Evolutionary conservation across 2,329 filamentous ascomycete species (phyloP).

Genomic region (Diaporthe sp.): DNA sequence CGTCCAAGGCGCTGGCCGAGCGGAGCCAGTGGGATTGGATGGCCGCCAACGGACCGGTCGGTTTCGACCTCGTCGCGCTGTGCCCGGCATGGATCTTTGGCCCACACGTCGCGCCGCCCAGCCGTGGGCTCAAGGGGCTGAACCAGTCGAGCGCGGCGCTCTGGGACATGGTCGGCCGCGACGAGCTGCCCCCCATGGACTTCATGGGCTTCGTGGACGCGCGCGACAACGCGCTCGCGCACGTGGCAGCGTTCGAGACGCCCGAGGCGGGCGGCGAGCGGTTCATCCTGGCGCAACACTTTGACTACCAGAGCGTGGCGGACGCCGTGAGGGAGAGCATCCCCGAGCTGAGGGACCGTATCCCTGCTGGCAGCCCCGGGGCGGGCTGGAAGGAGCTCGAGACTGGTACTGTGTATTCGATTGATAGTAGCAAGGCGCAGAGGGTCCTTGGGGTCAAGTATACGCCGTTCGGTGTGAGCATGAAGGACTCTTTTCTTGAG

Average conservation of each 20-base stretch:
- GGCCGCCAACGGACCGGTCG: constrained; percentile 46
- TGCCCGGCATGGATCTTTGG: constrained; percentile 61
- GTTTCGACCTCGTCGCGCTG: constrained; percentile 58
- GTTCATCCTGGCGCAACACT: constrained; percentile 42
- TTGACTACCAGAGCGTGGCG: constrained; percentile 45
- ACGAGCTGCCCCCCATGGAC: constrained; percentile 12
- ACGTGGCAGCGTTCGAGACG: constrained; percentile 34
- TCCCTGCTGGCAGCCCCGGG: constrained; percentile 41
- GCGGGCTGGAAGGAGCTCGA: constrained; percentile 15
- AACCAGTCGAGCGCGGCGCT: constrained; percentile 37
- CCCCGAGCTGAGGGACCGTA: constrained; percentile 38
- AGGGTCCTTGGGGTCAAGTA: constrained; percentile 41
- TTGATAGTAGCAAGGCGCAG: constrained; percentile 44
- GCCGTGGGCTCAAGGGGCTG: constrained; percentile 20
- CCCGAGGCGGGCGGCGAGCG: constrained; percentile 38
- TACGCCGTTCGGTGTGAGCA: constrained; percentile 39
- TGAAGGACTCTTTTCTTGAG: constrained; percentile 42
- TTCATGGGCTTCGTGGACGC: constrained; percentile 38
- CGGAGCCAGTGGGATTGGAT: constrained; percentile 54
- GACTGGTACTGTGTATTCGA: constrained; percentile 23
- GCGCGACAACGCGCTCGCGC: constrained; percentile 36
- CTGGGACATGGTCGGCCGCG: constrained; percentile 30
- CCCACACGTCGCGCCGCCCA: constrained; percentile 43
- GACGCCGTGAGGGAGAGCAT: constrained; percentile 42
- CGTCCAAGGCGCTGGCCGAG: constrained; percentile 52